Evolutionary conservation across 495 filamentous ascomycete species (phyloP), one percentile per base, ranked within the genome.

Genomic region (Aspergillus nanangensis): DNA sequence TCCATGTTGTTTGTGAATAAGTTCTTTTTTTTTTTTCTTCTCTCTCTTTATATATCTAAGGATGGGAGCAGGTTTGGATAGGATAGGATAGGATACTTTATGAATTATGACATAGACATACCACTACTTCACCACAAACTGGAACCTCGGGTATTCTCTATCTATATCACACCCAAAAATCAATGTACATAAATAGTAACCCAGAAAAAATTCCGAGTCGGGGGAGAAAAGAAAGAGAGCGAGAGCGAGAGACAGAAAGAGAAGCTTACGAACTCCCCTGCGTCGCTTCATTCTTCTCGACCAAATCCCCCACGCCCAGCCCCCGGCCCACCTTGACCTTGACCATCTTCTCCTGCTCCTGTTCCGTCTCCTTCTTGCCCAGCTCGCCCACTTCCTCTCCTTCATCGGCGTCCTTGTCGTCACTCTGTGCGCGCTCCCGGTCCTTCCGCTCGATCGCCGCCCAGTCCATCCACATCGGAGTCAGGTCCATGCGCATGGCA

Each of bases 401-500:
- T 37, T 81, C 78, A 47, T 79, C 74, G 38, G 51, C 56, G 9
- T 58, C 60, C 49, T 56, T 63, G 39, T 66, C 65, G 45, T 61
- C 55, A 33, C 55, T 63, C 57, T 68, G 65, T 48, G 60, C 50
- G 41, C 64, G 71, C 65, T 64, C 62, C 51, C 55, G 60, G 42
- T 65, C 66, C 60, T 55, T 58, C 55, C 54, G 65, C 60, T 57
- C 72, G 58, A 65, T 70, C 54, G 64, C 67, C 34, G 58, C 61
- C 69, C 69, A 72, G 38, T 71, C 61, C 31, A 75, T 38, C 65
- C 65, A 72, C 54, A 91, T 75, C 44, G 76, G 72, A 22, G 74
- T 69, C 34, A 98, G 73, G 56, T 96, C 87, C 64, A 91, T 83
- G 55, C 81, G 83, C 93, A 98, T 98, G 53, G 82, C 84, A 60